Base-by-base conservation (phyloP, 257 asterid genomes). In the Solanum peruvianum region DNA sequence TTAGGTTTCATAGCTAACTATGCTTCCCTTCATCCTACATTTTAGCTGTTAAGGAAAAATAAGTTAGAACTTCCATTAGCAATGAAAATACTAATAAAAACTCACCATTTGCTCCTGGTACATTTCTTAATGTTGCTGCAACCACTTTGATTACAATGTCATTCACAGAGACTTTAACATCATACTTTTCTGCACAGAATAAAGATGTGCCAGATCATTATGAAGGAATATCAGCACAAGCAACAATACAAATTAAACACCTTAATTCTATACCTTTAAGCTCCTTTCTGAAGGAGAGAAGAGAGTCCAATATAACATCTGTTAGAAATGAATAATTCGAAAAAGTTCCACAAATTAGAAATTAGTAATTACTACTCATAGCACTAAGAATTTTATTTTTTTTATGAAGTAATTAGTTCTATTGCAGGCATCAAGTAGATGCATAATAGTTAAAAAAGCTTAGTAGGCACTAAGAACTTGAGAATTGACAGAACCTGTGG, bases 231-330 rank as follows among this genome's bases (percentile, higher is more conserved):
- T 83, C 87, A 81, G 66, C 85, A 47, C 77, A 80, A 83, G 86
- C 23, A 52, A 67, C 62, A 45, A 84, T 78, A 83, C 71, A 44
- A 86, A 77, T 52, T 83, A 85, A 62, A 89, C 75, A 86, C 62
- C n/a, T 85, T 33, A 89, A 87, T 37, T 60, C 72, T 88, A 58
- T 90, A 96, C 99, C 98, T 94, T 95, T 97, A 89, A 97, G 98
- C 91, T 96, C 98, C 92, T 96, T 97, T 91, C 98, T 92, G 94
- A 95, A 96, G 87, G 93, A 92, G 70, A 97, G 95, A 89, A 97
- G 99, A 87, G 99, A 94, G 91, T 97, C 99, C 94, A 97, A 89
- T 64, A 93, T 84, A 88, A 97, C 99, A 95, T 96, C 99, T 97
- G 93, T 80, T 35, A 88, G 81, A 90, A 91, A 88, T 35, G 86